A percentile compares a stretch with the other conserved stretches of the same genome.
Evolutionary conservation across 208 protist genomes (phyloP).

Genomic region (Leishmania major): DNA sequence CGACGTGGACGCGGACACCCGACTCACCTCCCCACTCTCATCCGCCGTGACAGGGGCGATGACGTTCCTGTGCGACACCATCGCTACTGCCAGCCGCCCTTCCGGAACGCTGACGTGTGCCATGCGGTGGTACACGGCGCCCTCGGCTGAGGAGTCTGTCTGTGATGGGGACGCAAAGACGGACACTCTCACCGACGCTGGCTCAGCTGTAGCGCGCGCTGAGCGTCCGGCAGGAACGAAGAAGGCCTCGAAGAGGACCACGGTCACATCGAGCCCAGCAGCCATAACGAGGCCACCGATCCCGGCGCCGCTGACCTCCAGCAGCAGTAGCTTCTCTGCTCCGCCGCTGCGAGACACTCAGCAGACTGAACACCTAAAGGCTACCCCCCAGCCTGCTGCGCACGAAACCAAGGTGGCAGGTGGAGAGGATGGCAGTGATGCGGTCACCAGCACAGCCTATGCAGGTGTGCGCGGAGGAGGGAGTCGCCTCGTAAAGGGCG

Average conservation of each 20-base stretch:
- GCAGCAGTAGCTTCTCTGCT: not conserved
- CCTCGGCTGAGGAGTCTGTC: constrained; percentile 2
- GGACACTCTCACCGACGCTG: not conserved
- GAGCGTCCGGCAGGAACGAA: not conserved
- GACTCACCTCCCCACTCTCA: not conserved
- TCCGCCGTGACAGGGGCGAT: not conserved
- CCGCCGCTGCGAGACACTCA: not conserved
- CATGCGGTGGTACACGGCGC: constrained; percentile 9
- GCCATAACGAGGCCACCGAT: not conserved
- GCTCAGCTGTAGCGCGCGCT: not conserved
- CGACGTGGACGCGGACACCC: not conserved
- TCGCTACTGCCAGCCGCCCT: not conserved
- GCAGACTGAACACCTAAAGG: not conserved
- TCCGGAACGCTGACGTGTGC: not conserved
- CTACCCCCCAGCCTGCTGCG: not conserved
- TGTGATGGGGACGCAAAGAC: not conserved
- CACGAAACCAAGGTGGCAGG: not conserved
- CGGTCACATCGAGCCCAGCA: not conserved
- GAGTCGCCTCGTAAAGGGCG: not conserved
- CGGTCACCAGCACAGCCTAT: not conserved
- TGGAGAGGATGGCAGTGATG: not conserved
- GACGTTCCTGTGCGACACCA: not conserved
- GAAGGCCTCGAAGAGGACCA: not conserved
- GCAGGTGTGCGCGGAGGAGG: not conserved
- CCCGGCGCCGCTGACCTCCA: not conserved